phyloP scores from a whole-genome alignment of 768 basidiomycete genomes.

The Termitomyces sp. region DNA sequence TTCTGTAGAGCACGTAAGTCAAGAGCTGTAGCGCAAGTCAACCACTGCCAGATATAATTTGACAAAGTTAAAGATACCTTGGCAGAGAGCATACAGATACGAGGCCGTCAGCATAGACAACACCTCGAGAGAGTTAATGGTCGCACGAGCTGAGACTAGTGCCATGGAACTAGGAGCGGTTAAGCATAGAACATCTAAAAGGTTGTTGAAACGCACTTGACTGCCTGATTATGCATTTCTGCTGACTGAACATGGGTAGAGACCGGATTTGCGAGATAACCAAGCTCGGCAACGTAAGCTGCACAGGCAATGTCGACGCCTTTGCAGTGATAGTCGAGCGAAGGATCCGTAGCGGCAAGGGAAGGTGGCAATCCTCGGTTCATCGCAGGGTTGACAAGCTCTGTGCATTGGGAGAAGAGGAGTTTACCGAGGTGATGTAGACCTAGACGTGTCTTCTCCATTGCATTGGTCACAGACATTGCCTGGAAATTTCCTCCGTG shows the following conservation, averaged over 20 bases:
- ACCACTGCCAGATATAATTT: not conserved
- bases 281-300: slow-evolving; percentile 78
- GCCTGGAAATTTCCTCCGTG: slow-evolving; percentile 91
- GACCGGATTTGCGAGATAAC: slow-evolving; percentile 78
- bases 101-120: slow-evolving; percentile 69
- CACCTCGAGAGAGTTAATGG: slow-evolving; percentile 73
- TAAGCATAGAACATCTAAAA: not conserved
- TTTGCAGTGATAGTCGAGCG: slow-evolving; percentile 78
- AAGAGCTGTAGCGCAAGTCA: slow-evolving; percentile 41
- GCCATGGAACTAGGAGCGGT: slow-evolving; percentile 61
- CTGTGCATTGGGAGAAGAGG: slow-evolving; percentile 62
- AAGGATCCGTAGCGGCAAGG: slow-evolving; percentile 74
- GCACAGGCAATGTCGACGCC: slow-evolving; percentile 83
- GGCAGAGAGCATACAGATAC: slow-evolving; percentile 69
- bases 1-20: slow-evolving; percentile 74
- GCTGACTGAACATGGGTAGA: slow-evolving; percentile 82
- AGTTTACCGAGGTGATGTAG: slow-evolving; percentile 70
- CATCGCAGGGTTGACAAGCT: slow-evolving; percentile 70
- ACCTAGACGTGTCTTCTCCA: slow-evolving; percentile 80
- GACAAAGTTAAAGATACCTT: slow-evolving; percentile 32
- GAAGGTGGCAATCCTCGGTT: slow-evolving; percentile 82
- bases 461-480: slow-evolving; percentile 77
- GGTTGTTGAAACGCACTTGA: slow-evolving; percentile 55
- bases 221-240: slow-evolving; percentile 90
- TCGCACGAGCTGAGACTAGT: slow-evolving; percentile 77